Evolutionary conservation across 352 stramenopile species (phyloP).

Genomic region (Pythium periplocum): DNA sequence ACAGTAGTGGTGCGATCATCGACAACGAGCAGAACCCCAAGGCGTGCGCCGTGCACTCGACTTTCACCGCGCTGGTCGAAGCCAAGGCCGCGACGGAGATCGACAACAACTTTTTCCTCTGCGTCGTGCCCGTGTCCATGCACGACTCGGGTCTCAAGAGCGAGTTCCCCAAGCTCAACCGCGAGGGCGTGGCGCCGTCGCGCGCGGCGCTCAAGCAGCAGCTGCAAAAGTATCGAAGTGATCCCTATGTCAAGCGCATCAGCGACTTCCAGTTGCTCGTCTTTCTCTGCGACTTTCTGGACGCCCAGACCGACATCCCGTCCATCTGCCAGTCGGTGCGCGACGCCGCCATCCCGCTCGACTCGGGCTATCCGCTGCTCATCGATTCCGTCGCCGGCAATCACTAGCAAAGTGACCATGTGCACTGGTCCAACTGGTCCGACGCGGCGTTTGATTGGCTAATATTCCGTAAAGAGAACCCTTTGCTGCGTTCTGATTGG

Average conservation of each 20-base stretch:
- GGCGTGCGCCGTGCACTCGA: constrained; percentile 91
- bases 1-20: constrained; percentile 90
- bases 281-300: constrained; percentile 93
- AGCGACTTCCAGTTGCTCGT: constrained; percentile 96
- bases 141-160: constrained; percentile 90
- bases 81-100: constrained; percentile 89
- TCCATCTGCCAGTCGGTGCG: constrained; percentile 91
- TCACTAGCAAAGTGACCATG: constrained; percentile 22
- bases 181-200: constrained; percentile 74
- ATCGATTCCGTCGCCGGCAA: constrained; percentile 92
- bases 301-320: constrained; percentile 88
- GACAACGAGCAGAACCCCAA: constrained; percentile 88
- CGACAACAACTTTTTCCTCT: constrained; percentile 98
- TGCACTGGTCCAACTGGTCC: background rate
- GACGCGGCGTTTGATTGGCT: constrained; percentile 4
- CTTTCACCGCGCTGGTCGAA: constrained; percentile 97
- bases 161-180: constrained; percentile 93
- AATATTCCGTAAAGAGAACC: constrained; percentile 11
- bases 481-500: constrained; percentile 12
- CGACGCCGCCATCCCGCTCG: constrained; percentile 80
- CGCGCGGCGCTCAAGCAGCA: constrained; percentile 92
- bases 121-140: constrained; percentile 93
- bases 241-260: constrained; percentile 87
- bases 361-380: constrained; percentile 94
- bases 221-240: constrained; percentile 62